These are phyloP conservation scores for Cyclanthera cordifolia DNA, from an alignment of 306 rosid species.

Conservation along the genomic window DNA sequence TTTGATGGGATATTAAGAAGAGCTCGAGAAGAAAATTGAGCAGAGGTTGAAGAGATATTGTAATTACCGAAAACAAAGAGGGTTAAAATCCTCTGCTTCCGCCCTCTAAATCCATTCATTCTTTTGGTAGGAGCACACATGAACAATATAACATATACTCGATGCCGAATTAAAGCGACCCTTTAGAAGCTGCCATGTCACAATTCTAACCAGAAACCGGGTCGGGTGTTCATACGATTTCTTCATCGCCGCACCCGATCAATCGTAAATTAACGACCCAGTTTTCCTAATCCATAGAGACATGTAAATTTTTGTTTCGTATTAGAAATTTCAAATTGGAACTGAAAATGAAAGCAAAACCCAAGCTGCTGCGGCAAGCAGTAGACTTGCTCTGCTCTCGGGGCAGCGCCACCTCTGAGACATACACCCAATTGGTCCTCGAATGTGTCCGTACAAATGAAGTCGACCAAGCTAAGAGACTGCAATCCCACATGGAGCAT, in stretches of 20 bases:
- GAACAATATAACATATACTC: too few species aligned
- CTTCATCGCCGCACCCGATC: neutral
- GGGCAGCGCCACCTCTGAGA: constrained; percentile 36
- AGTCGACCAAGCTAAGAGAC: constrained; percentile 42
- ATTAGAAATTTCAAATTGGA: neutral
- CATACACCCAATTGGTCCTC: constrained; percentile 49
- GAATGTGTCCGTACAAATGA: constrained; percentile 46
- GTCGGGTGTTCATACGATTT: neutral
- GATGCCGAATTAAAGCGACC: neutral
- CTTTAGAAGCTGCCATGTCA: neutral
- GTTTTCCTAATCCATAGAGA: neutral
- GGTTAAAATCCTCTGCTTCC: too few species aligned
- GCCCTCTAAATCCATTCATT: too few species aligned
- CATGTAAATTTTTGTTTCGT: neutral
- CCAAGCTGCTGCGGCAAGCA: constrained; percentile 36
- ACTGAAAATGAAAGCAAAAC: constrained; percentile 27
- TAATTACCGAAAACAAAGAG: too few species aligned
- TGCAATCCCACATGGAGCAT: constrained; percentile 55
- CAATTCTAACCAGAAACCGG: neutral
- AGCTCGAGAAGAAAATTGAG: too few species aligned
- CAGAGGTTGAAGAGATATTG: too few species aligned
- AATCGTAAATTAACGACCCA: neutral
- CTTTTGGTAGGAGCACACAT: too few species aligned
- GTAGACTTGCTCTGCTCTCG: constrained; percentile 30
- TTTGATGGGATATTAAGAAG: too few species aligned